Evolutionary conservation across 208 protist species (phyloP).

Genomic region (Acanthamoeba lenticulata): DNA sequence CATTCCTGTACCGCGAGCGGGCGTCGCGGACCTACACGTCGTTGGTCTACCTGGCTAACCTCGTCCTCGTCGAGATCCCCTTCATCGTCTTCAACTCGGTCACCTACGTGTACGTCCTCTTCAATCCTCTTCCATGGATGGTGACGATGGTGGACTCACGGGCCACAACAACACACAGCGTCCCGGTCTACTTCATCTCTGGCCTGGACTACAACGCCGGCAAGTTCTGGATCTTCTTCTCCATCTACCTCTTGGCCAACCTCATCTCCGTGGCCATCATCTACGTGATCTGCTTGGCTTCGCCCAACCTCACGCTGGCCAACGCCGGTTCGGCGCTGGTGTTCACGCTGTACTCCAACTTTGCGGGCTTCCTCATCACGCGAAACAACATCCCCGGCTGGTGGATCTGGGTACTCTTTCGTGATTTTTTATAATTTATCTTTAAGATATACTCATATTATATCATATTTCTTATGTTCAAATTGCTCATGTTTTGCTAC

Average conservation of each 20-base stretch:
- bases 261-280: neutral
- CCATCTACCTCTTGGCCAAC: neutral
- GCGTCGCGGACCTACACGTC: neutral
- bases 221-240: slow-evolving; percentile 27
- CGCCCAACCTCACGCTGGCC: neutral
- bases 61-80: neutral
- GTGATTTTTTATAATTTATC: neutral
- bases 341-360: neutral
- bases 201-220: neutral
- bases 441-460: no score
- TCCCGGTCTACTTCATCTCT: neutral
- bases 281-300: neutral
- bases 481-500: no score
- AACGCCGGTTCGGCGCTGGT: neutral
- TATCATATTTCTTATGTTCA: no score
- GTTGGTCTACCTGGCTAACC: neutral
- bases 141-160: neutral
- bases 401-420: slow-evolving; percentile 18
- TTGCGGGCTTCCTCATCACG: slow-evolving; percentile 56
- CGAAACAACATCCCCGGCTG: neutral
- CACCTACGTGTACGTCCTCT: neutral
- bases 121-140: neutral
- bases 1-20: neutral
- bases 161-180: no score
- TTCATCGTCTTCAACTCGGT: neutral